phyloP scores from a whole-genome alignment of 1,284 basidiomycete genomes.

The Thelephora terrestris region DNA sequence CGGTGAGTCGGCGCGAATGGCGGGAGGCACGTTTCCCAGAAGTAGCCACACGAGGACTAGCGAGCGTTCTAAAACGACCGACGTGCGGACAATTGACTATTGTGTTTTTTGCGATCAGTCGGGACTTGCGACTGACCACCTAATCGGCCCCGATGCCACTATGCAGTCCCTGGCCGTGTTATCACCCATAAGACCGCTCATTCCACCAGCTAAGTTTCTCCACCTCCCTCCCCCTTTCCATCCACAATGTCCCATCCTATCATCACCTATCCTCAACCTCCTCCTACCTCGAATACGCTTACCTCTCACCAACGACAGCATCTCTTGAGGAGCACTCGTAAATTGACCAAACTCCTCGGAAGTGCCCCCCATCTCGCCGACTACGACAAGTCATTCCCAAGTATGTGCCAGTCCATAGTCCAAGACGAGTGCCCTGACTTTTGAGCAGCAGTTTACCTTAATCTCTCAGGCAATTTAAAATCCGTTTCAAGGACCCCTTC shows the following conservation, averaged over 20 bases:
- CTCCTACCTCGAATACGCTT: slow-evolving; percentile 50
- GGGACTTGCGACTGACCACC: too few relatives aligned
- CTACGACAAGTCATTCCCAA: slow-evolving; percentile 7
- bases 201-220: background rate
- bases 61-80: too few relatives aligned
- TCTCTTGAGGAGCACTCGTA: slow-evolving; percentile 47
- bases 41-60: too few relatives aligned
- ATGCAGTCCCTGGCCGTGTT: too few relatives aligned
- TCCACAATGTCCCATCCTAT: slow-evolving; percentile 12
- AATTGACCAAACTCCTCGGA: slow-evolving; percentile 51
- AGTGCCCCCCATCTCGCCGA: slow-evolving; percentile 52
- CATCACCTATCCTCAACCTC: slow-evolving; percentile 42
- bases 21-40: too few relatives aligned
- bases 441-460: background rate
- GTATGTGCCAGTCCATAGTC: slow-evolving; percentile 2
- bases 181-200: too few relatives aligned
- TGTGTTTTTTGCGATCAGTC: too few relatives aligned
- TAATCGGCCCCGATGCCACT: too few relatives aligned
- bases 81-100: too few relatives aligned
- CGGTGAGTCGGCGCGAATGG: too few relatives aligned
- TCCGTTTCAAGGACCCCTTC: slow-evolving; percentile 1
- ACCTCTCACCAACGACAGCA: slow-evolving; percentile 42
- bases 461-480: background rate
- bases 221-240: background rate
- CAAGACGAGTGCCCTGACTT: background rate